A percentile compares a stretch with the other conserved stretches of the same genome.
Evolutionary conservation across 2,329 filamentous ascomycete species (phyloP).

Genomic region (Ascochyta clinopodiicola): DNA sequence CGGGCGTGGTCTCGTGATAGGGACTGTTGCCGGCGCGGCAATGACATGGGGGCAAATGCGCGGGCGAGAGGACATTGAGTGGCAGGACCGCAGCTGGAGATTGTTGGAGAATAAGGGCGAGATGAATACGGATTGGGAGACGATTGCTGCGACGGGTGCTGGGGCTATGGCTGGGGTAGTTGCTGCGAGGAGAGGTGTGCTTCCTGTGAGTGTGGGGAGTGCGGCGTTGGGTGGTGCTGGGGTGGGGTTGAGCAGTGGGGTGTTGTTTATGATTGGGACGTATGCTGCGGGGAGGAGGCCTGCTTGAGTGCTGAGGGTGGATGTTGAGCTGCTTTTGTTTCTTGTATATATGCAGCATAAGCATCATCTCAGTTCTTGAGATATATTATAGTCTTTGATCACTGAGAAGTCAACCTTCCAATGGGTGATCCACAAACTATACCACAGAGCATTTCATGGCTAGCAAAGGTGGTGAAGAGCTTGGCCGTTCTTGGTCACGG

Average conservation of each 20-base stretch:
- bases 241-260: constrained; percentile 58
- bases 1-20: constrained; percentile 56
- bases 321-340: not conserved
- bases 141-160: constrained; percentile 53
- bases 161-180: constrained; percentile 44
- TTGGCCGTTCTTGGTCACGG: too few relatives aligned
- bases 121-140: constrained; percentile 64
- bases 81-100: constrained; percentile 69
- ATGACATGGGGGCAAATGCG: constrained; percentile 60
- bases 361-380: not conserved
- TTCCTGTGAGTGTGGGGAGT: constrained; percentile 42
- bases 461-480: too few relatives aligned
- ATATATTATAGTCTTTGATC: not conserved
- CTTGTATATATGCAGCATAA: not conserved
- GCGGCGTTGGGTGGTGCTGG: constrained; percentile 55
- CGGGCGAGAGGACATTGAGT: constrained; percentile 66
- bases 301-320: constrained; percentile 1
- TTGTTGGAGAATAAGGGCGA: constrained; percentile 63
- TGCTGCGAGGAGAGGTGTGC: constrained; percentile 36
- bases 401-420: not conserved
- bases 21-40: constrained; percentile 53
- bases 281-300: constrained; percentile 25
- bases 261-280: constrained; percentile 50
- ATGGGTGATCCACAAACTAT: not conserved
- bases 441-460: not conserved